Evolutionary conservation across 208 protist genomes (phyloP).

Genomic region (Leishmania martiniquensis): DNA sequence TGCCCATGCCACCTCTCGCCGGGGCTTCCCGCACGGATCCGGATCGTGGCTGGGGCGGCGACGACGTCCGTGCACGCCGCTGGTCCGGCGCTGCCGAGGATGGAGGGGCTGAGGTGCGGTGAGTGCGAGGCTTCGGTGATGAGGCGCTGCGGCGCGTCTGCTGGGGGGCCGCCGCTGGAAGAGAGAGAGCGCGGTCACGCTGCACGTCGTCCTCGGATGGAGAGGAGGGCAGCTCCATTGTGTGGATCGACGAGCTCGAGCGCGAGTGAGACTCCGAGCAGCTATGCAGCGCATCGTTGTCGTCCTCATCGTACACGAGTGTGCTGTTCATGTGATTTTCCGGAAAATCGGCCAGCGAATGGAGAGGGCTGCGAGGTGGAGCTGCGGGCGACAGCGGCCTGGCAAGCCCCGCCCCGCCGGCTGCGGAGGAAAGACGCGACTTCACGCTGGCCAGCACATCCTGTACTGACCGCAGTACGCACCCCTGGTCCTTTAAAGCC

Average conservation of each 20-base stretch:
- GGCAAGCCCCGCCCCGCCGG: neutral
- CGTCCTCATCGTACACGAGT: constrained; percentile 22
- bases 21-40: neutral
- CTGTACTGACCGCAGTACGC: constrained; percentile 14
- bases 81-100: neutral
- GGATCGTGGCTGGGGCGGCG: neutral
- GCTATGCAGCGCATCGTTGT: neutral
- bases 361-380: neutral
- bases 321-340: constrained; percentile 5
- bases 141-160: neutral
- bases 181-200: neutral
- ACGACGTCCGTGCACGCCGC: constrained; percentile 3
- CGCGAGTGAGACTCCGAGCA: constrained; percentile 7
- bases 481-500: constrained; percentile 21
- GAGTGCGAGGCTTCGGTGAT: neutral
- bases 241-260: neutral
- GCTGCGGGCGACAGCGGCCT: neutral
- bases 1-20: neutral
- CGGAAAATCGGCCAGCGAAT: neutral
- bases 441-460: constrained; percentile 1
- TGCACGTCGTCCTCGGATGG: neutral
- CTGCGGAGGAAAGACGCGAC: neutral
- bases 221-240: neutral
- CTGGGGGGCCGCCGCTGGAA: neutral
- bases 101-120: neutral